Base-by-base conservation (phyloP, 208 protist genomes). In the Crithidia bombi region DNA sequence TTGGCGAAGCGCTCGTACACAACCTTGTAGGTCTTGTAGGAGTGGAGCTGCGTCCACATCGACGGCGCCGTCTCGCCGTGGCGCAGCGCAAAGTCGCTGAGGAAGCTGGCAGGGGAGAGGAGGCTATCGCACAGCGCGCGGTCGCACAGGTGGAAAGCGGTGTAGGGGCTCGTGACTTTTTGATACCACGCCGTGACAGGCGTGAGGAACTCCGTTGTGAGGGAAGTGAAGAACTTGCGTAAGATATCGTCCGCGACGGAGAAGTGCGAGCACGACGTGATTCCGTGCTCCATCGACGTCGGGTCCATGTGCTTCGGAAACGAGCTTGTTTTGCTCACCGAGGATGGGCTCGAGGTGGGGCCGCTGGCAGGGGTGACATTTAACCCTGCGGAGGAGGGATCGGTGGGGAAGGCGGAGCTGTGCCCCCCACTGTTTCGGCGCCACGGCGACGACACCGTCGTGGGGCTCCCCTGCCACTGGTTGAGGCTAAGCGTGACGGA, bases 201-300 rank as follows among this genome's bases (percentile, higher is more conserved):
- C 14, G 75, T 80, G 26, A 96, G 77, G 73, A 96, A 96, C 75
- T 96, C 88, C 30, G 59, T 77, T 7, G 91, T 96, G 35, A 96
- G 79, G 44, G 88, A 92, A n/a, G 65, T 75, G 67, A 96, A 96
- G 75, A 93, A 96, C 65, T 90, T 90, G 33, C 85, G 82, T 43
- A 93, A 70, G 23, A 92, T 85, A 59, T 93, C 87, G 69, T 96
- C 89, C 12, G 85, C 88, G 26, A 96, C 82, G 51, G 79, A 83
- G 61, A 75, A 90, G 44, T 91, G 82, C 30, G 83, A 85, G 63
- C 82, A 89, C 14, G 77, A 47, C 15, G 73, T 77, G 28, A 72
- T 21, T 38, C 39, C 63, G 49, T 58, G 59, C 17, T 63, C 49
- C 54, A 11, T 55, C 36, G 33, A 38, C 10, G 69, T 44, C 33